Percentiles rank a stretch among this genome's conserved stretches.
Conservation (phyloP, 2,329 filamentous ascomycete species). For the Ophiosphaerella korrae region DNA sequence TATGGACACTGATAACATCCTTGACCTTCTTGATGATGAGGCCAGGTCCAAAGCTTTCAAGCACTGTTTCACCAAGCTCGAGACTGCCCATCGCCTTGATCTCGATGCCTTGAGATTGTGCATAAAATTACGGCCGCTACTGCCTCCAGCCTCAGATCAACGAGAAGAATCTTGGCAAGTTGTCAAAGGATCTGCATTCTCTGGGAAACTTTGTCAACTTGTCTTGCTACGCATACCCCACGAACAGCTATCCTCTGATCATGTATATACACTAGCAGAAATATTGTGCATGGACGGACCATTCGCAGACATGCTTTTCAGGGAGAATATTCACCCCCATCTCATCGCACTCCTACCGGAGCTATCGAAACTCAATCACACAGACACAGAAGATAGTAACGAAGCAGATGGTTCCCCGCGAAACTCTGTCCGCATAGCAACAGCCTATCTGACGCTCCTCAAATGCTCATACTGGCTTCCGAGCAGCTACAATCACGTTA, state of each 20-base stretch:
- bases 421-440: constrained; percentile 9
- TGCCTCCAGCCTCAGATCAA: no score
- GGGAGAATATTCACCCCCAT: constrained; percentile 6
- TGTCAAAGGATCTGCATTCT: background rate
- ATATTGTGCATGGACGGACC: constrained; percentile 25
- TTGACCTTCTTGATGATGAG: constrained; percentile 28
- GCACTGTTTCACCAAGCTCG: constrained; percentile 25
- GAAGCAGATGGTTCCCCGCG: constrained; percentile 2
- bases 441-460: constrained; percentile 32
- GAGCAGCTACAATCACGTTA: constrained; percentile 19
- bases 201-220: constrained; percentile 17
- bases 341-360: constrained; percentile 5
- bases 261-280: constrained; percentile 32
- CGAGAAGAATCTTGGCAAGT: background rate
- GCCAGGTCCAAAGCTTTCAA: constrained; percentile 27
- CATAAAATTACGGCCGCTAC: constrained; percentile 21
- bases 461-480: constrained; percentile 42
- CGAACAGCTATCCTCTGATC: constrained; percentile 16
- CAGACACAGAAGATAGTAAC: background rate
- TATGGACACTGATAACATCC: constrained; percentile 22
- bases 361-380: background rate
- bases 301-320: constrained; percentile 19
- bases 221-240: constrained; percentile 24
- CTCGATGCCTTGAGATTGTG: constrained; percentile 28
- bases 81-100: constrained; percentile 19